Evolutionary conservation across 164 flowering plant genomes (phyloP).

Genomic region (Buxus sempervirens): DNA sequence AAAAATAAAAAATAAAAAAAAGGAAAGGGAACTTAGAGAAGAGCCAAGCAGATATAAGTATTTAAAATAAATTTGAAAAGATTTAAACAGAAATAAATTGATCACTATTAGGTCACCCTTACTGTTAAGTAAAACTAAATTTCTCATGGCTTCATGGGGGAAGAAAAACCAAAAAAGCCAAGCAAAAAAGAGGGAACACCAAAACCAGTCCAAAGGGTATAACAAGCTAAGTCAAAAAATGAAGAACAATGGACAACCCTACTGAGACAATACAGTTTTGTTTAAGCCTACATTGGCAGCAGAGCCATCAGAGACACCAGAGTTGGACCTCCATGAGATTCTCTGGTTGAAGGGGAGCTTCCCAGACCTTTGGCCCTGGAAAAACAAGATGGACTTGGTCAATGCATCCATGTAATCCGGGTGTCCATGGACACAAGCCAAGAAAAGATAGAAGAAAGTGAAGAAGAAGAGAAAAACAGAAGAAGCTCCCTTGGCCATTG

Average conservation of each 20-base stretch:
- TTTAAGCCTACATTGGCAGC: slow-evolving; percentile 36
- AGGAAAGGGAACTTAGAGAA: no score
- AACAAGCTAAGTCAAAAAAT: neutral
- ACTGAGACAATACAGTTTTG: neutral
- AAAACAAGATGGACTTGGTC: slow-evolving; percentile 65
- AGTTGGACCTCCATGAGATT: slow-evolving; percentile 58
- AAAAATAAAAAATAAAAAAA: no score
- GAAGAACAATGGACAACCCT: neutral
- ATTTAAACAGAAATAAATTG: no score
- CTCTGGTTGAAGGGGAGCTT: slow-evolving; percentile 43
- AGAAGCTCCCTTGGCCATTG: slow-evolving; percentile 9
- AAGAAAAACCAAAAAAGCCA: no score
- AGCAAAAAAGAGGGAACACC: no score
- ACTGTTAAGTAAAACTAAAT: no score
- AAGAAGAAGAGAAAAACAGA: slow-evolving; percentile 8
- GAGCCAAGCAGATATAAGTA: no score
- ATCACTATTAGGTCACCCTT: no score
- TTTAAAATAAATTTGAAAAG: no score
- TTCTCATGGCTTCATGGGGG: no score
- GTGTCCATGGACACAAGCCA: slow-evolving; percentile 22
- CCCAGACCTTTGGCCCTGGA: slow-evolving; percentile 86
- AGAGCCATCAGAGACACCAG: slow-evolving; percentile 62
- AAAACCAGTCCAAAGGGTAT: neutral
- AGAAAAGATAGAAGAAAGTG: slow-evolving; percentile 12
- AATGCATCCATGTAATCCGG: slow-evolving; percentile 72